phyloP scores from a whole-genome alignment of 2,329 filamentous ascomycete genomes.

The Ampelomyces quisqualis region DNA sequence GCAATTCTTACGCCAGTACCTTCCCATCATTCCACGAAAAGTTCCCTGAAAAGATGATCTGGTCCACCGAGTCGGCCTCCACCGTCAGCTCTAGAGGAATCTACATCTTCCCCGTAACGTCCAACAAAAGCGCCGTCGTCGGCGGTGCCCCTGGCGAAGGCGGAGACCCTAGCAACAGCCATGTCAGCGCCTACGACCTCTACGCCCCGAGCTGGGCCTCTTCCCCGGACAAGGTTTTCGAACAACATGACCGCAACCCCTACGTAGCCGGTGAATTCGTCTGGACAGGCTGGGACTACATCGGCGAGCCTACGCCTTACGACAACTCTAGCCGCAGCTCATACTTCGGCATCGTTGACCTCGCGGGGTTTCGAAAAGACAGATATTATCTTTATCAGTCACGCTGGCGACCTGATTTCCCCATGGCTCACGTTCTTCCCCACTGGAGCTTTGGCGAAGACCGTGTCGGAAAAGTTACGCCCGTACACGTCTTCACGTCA shows the following conservation, averaged over 20 bases:
- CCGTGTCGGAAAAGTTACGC: conserved; percentile 51
- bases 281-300: conserved; percentile 55
- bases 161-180: conserved; percentile 38
- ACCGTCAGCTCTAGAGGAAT: conserved; percentile 54
- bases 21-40: conserved; percentile 50
- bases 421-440: conserved; percentile 56
- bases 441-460: conserved; percentile 59
- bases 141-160: conserved; percentile 33
- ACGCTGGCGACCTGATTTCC: conserved; percentile 53
- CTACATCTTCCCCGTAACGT: conserved; percentile 56
- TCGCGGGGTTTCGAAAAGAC: conserved; percentile 60
- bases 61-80: conserved; percentile 40
- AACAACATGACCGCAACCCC: conserved; percentile 49
- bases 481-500: conserved; percentile 56
- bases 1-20: conserved; percentile 42
- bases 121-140: conserved; percentile 42
- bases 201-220: conserved; percentile 52
- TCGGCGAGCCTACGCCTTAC: conserved; percentile 56
- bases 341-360: conserved; percentile 59
- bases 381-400: conserved; percentile 58
- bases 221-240: conserved; percentile 57
- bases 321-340: conserved; percentile 51
- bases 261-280: conserved; percentile 59
- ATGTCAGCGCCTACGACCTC: conserved; percentile 56
- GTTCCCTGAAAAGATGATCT: conserved; percentile 51